A percentile compares a stretch with the other conserved stretches of the same genome.
Evolutionary conservation across 2,329 filamentous ascomycete genomes (phyloP).

Genomic region (Phialophora tarda): DNA sequence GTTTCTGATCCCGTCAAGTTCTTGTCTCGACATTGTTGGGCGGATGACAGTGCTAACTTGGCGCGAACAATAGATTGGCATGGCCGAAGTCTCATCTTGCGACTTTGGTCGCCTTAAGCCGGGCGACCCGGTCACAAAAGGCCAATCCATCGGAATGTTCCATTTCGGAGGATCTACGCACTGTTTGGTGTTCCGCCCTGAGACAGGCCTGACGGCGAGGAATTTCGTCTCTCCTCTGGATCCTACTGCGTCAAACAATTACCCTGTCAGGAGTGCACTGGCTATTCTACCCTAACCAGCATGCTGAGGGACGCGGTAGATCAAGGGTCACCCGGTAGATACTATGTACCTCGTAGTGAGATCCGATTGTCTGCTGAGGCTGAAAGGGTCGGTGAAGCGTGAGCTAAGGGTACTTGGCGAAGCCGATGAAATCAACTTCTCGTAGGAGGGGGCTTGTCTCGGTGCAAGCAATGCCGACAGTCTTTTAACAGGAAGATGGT

Average conservation of each 20-base stretch:
- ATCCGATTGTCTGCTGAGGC: too few relatives aligned
- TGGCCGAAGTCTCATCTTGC: too few relatives aligned
- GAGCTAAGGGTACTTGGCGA: neutral
- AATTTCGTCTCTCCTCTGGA: conserved; percentile 8
- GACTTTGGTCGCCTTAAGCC: too few relatives aligned
- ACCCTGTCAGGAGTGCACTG: neutral
- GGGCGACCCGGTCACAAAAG: too few relatives aligned
- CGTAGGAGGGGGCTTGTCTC: neutral
- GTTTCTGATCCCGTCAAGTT: too few relatives aligned
- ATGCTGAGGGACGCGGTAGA: neutral
- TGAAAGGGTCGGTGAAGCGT: neutral
- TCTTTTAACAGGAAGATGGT: neutral
- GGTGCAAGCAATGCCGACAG: neutral
- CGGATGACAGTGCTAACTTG: too few relatives aligned
- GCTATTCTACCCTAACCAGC: neutral
- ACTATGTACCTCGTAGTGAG: too few relatives aligned
- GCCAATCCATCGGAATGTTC: too few relatives aligned
- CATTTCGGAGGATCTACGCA: too few relatives aligned
- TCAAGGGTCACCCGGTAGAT: too few relatives aligned
- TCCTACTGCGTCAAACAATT: conserved; percentile 5
- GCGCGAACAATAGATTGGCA: too few relatives aligned
- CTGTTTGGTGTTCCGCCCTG: conserved; percentile 62
- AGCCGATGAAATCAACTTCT: neutral
- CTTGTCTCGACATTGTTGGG: too few relatives aligned
- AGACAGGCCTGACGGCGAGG: neutral